Conservation (phyloP, 208 protist genomes). For the Herpetomonas muscarum region DNA sequence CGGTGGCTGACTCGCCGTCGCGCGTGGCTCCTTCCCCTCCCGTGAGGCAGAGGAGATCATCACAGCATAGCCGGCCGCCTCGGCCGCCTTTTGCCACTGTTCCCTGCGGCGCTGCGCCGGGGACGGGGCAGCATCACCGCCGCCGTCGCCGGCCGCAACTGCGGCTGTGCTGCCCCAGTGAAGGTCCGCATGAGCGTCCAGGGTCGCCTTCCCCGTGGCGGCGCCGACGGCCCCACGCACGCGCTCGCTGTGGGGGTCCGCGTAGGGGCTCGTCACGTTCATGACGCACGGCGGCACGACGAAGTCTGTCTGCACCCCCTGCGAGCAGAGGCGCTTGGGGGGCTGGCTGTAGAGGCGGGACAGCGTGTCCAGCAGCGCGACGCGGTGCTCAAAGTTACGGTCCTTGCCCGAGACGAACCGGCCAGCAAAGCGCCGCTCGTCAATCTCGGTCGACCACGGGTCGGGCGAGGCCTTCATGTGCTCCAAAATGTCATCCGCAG, state of each 20-base stretch:
- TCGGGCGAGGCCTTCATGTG: slow-evolving; percentile 43
- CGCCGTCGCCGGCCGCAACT: slow-evolving; percentile 8
- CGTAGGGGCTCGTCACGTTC: slow-evolving; percentile 70
- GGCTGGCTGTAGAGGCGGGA: slow-evolving; percentile 59
- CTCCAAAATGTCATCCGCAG: slow-evolving; percentile 5
- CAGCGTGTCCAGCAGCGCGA: slow-evolving; percentile 58
- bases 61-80: background rate
- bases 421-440: slow-evolving; percentile 16
- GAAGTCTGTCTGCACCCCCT: slow-evolving; percentile 63
- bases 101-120: background rate
- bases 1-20: background rate
- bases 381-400: slow-evolving; percentile 51
- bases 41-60: background rate
- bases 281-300: slow-evolving; percentile 62
- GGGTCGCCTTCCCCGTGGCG: slow-evolving; percentile 11
- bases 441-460: slow-evolving; percentile 51
- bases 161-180: slow-evolving; percentile 22
- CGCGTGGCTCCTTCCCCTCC: background rate
- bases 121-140: background rate
- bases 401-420: slow-evolving; percentile 61
- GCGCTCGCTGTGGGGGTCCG: slow-evolving; percentile 30
- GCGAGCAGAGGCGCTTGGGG: slow-evolving; percentile 45
- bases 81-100: background rate
- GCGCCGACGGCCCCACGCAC: background rate
- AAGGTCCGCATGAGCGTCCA: slow-evolving; percentile 41